Conservation (phyloP, 345 rosid genomes). For the Rubroshorea leprosula region DNA sequence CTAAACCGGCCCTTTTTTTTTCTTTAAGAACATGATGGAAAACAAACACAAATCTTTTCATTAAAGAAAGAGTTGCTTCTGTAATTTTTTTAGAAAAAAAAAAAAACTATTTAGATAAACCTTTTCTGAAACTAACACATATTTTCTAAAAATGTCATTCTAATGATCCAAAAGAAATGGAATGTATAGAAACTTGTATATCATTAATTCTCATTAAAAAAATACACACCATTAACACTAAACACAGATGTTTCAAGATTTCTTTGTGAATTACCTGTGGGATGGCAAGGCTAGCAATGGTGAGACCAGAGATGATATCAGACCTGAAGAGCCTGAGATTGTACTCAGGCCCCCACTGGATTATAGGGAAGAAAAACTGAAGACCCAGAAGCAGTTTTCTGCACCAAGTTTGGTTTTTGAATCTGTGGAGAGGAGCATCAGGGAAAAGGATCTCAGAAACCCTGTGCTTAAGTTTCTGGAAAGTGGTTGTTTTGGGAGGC, state of each 20-base stretch:
- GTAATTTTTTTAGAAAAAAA: too few species aligned
- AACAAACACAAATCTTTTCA: too few species aligned
- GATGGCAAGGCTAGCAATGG: conserved; percentile 99
- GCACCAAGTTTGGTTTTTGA: conserved; percentile 67
- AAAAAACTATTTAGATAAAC: too few species aligned
- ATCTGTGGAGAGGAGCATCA: conserved; percentile 82
- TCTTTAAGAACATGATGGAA: too few species aligned
- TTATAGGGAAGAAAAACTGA: conserved; percentile 72
- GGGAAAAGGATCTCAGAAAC: conserved; percentile 80
- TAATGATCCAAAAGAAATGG: too few species aligned
- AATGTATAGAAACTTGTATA: too few species aligned
- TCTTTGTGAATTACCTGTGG: conserved; percentile 86
- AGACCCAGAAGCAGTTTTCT: conserved; percentile 51
- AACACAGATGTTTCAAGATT: background rate
- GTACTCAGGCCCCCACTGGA: conserved; percentile 76
- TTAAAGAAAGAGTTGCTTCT: too few species aligned
- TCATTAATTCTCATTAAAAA: too few species aligned
- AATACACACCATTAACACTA: too few species aligned
- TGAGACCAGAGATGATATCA: conserved; percentile 87
- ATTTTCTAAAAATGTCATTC: too few species aligned
- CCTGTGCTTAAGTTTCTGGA: conserved; percentile 59
- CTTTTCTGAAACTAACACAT: too few species aligned
- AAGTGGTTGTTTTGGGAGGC: conserved; percentile 60
- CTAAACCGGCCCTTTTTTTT: too few species aligned
- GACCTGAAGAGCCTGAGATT: conserved; percentile 59